These are phyloP conservation scores for Metschnikowia kunwiensis DNA, from an alignment of 805 yeast species.

Conservation along the genomic window DNA sequence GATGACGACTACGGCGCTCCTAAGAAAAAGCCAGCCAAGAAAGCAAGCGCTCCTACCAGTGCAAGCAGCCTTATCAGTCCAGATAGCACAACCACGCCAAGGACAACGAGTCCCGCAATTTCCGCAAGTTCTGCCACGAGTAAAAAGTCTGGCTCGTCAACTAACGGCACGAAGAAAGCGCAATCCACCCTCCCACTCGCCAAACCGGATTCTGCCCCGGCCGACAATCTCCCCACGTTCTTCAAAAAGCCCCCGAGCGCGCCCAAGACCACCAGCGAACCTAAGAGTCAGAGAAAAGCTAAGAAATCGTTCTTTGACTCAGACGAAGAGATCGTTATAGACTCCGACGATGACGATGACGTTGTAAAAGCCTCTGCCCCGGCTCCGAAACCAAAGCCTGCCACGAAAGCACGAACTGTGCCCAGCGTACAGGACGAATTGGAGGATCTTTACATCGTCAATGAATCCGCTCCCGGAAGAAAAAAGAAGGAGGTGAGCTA, in stretches of 20 bases:
- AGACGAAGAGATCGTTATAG: slow-evolving; percentile 14
- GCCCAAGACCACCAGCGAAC: background rate
- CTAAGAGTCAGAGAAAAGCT: slow-evolving; percentile 1
- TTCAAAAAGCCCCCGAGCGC: slow-evolving; percentile 11
- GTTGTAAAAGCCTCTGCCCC: slow-evolving; percentile 1
- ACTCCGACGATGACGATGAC: slow-evolving; percentile 7
- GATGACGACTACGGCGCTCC: slow-evolving; percentile 15
- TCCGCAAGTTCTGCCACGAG: background rate
- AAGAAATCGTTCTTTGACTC: slow-evolving; percentile 17
- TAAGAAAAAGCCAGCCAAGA: slow-evolving; percentile 14
- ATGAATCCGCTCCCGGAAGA: slow-evolving; percentile 14
- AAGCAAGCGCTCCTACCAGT: slow-evolving; percentile 3
- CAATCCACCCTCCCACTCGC: slow-evolving; percentile 11
- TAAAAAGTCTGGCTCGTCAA: slow-evolving; percentile 1
- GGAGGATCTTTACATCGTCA: slow-evolving; percentile 13
- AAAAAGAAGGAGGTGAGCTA: slow-evolving; percentile 14
- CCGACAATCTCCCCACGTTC: slow-evolving; percentile 17
- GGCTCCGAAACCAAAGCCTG: slow-evolving; percentile 2
- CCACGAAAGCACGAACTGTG: slow-evolving; percentile 1
- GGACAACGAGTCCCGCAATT: too few species aligned
- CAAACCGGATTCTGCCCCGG: slow-evolving; percentile 7
- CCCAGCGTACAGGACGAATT: slow-evolving; percentile 16
- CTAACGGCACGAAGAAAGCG: slow-evolving; percentile 4
- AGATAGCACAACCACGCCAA: background rate
- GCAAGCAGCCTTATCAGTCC: background rate